Conservation (phyloP, 129 eudicot genomes). For the Artemisia tridentata region DNA sequence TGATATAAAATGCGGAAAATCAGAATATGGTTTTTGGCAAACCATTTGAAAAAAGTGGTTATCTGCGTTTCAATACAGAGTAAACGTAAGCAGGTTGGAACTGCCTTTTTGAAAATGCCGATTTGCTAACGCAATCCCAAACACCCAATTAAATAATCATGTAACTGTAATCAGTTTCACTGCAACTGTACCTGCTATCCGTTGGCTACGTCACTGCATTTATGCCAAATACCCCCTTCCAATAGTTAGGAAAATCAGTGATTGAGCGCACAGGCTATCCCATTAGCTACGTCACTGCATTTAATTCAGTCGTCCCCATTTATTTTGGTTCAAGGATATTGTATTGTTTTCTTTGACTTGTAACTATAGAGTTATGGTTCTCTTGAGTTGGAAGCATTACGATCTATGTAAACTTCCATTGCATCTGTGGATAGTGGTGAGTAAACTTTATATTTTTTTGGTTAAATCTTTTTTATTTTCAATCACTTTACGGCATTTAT, state of each 20-base stretch:
- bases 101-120: too few species aligned
- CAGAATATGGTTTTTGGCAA: too few species aligned
- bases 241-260: background rate
- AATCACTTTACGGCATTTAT: background rate
- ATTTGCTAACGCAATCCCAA: too few species aligned
- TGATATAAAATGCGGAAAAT: too few species aligned
- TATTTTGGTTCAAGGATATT: background rate
- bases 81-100: too few species aligned
- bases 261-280: background rate
- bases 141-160: too few species aligned
- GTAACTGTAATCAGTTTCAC: too few species aligned
- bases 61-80: too few species aligned
- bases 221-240: too few species aligned
- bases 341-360: constrained; percentile 41
- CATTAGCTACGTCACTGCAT: background rate
- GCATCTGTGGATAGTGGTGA: constrained; percentile 91
- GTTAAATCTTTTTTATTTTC: background rate
- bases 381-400: constrained; percentile 81
- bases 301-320: background rate
- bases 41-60: too few species aligned
- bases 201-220: too few species aligned
- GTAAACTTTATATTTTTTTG: constrained; percentile 17
- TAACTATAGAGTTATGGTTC: constrained; percentile 60
- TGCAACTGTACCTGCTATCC: too few species aligned
- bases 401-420: constrained; percentile 66